Conservation (phyloP, 352 stramenopile genomes). For the Globisporangium mamillatum region DNA sequence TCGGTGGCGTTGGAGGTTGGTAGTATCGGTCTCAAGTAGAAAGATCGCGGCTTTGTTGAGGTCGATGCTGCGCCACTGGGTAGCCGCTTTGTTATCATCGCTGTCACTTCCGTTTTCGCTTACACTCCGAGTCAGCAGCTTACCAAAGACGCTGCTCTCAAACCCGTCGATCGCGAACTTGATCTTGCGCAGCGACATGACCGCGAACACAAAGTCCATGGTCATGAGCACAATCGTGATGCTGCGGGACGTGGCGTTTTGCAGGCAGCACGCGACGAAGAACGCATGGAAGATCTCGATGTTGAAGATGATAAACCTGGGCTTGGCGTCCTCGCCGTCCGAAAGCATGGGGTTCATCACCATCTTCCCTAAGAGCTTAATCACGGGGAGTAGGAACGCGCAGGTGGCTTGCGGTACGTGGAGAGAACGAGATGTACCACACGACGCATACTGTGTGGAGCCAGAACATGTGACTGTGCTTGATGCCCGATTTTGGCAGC, state of each 20-base stretch:
- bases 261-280: constrained; percentile 40
- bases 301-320: constrained; percentile 51
- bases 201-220: constrained; percentile 31
- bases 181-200: constrained; percentile 19
- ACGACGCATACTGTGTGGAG: background rate
- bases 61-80: too few species aligned
- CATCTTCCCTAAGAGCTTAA: constrained; percentile 20
- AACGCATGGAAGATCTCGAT: constrained; percentile 51
- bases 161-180: background rate
- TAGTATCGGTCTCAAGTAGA: too few species aligned
- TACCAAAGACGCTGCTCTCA: background rate
- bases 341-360: background rate
- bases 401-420: constrained; percentile 11
- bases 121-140: too few species aligned
- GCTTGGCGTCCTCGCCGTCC: constrained; percentile 25
- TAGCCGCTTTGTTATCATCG: too few species aligned
- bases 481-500: background rate
- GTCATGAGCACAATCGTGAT: constrained; percentile 31
- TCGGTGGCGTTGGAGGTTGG: too few species aligned
- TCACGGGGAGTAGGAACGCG: constrained; percentile 24
- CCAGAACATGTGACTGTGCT: constrained; percentile 7
- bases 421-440: constrained; percentile 13
- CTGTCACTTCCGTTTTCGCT: too few species aligned
- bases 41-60: too few species aligned
- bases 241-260: constrained; percentile 24